A percentile compares a stretch with the other conserved stretches of the same genome.
Evolutionary conservation across 768 basidiomycete species (phyloP).

Genomic region (Podaxis sp.): DNA sequence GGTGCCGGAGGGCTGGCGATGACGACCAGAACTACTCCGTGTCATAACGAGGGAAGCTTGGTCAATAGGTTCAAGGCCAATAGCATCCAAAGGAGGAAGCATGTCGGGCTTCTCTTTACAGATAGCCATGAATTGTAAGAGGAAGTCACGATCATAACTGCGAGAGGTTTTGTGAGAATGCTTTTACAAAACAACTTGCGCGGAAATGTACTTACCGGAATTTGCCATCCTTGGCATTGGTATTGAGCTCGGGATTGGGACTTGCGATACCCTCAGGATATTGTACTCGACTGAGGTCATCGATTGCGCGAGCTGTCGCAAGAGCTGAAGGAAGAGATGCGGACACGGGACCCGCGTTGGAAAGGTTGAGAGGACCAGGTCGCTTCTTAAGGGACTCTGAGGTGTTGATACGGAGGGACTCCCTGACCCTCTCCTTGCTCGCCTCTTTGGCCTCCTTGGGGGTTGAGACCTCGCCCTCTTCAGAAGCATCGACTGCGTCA

Average conservation of each 20-base stretch:
- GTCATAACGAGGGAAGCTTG: constrained; percentile 48
- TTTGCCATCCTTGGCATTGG: constrained; percentile 81
- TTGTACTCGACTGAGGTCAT: constrained; percentile 70
- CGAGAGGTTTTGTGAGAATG: constrained; percentile 7
- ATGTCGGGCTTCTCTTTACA: constrained; percentile 95
- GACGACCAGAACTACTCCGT: constrained; percentile 67
- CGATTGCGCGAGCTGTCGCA: constrained; percentile 81
- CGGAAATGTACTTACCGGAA: constrained; percentile 58
- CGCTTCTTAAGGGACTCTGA: constrained; percentile 47
- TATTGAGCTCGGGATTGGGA: constrained; percentile 83
- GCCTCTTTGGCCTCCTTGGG: constrained; percentile 40
- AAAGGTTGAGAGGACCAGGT: constrained; percentile 75
- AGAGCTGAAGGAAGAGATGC: constrained; percentile 64
- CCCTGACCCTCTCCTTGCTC: constrained; percentile 48
- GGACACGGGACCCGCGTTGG: constrained; percentile 46
- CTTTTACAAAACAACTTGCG: background rate
- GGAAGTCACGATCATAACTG: constrained; percentile 96
- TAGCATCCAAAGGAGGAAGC: constrained; percentile 85
- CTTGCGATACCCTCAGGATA: constrained; percentile 86
- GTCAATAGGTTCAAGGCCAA: constrained; percentile 84
- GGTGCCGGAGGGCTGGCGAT: constrained; percentile 44
- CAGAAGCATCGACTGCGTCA: constrained; percentile 48
- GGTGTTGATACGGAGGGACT: constrained; percentile 67
- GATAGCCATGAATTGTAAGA: constrained; percentile 92
- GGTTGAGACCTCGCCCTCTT: constrained; percentile 34